Percentiles rank a stretch among this genome's conserved stretches.
Conservation (phyloP, 257 asterid genomes). For the Rhazya stricta region DNA sequence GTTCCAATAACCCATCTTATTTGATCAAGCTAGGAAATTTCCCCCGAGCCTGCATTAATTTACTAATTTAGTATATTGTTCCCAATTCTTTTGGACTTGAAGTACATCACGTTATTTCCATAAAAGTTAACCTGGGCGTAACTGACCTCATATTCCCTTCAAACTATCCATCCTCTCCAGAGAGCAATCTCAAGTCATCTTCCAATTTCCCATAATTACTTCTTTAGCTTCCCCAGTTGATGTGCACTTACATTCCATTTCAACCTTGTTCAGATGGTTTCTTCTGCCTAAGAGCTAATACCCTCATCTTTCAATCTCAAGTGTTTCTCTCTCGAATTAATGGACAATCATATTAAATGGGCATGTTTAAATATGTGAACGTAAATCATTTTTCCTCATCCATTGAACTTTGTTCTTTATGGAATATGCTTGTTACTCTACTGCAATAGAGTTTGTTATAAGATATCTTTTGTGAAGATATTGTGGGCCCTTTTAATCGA, state of each 20-base stretch:
- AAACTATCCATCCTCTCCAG: no score
- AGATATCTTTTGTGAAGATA: no score
- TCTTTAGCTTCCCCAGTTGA: background rate
- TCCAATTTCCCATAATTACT: background rate
- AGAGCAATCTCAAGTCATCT: background rate
- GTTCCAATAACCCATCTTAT: background rate
- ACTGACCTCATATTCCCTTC: no score
- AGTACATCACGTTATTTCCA: background rate
- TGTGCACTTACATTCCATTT: background rate
- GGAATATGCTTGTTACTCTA: no score
- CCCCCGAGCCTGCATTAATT: background rate
- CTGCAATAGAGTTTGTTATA: no score
- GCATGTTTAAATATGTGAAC: no score
- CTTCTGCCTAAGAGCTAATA: background rate
- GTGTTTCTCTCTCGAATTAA: background rate
- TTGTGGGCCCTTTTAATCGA: no score
- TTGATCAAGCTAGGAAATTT: background rate
- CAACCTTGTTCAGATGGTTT: background rate
- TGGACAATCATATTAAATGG: no score
- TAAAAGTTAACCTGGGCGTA: background rate
- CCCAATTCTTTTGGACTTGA: background rate
- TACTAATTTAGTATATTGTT: background rate
- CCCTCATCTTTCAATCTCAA: background rate
- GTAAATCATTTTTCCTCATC: no score
- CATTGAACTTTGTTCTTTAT: no score